Conservation (phyloP, 1,139 yeast genomes). For the Protomyces inouyei region DNA sequence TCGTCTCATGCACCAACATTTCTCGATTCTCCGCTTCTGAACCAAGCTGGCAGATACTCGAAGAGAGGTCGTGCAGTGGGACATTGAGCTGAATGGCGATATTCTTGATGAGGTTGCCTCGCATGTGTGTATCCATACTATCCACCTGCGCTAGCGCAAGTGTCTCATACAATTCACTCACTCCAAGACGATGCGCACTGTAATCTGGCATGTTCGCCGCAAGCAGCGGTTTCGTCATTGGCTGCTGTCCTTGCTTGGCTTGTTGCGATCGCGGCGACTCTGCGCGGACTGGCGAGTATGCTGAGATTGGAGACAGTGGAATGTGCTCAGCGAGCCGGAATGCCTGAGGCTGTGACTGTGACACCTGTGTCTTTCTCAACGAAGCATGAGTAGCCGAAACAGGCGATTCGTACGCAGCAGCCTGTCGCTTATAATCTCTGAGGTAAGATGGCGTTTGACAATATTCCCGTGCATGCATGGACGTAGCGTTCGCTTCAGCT, state of each 20-base stretch:
- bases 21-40: background rate
- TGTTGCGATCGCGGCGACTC: background rate
- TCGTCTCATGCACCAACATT: conserved; percentile 9
- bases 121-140: conserved; percentile 19
- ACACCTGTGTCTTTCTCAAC: background rate
- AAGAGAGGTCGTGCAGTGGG: conserved; percentile 26
- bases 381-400: background rate
- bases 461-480: background rate
- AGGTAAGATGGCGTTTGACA: background rate
- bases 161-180: conserved; percentile 19
- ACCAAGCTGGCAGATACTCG: conserved; percentile 20
- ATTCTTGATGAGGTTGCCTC: conserved; percentile 29
- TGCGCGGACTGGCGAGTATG: background rate
- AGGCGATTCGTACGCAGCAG: background rate
- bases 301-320: background rate
- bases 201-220: conserved; percentile 25
- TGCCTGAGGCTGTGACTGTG: background rate
- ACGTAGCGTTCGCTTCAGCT: background rate
- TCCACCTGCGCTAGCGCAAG: conserved; percentile 26
- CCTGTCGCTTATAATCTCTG: background rate
- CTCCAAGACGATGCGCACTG: background rate
- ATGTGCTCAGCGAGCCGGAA: background rate
- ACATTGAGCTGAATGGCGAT: conserved; percentile 29
- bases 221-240: conserved; percentile 17
- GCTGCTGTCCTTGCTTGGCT: background rate